These are phyloP conservation scores for Globisporangium iwayamae DNA, from an alignment of 352 stramenopile species.

Conservation along the genomic window DNA sequence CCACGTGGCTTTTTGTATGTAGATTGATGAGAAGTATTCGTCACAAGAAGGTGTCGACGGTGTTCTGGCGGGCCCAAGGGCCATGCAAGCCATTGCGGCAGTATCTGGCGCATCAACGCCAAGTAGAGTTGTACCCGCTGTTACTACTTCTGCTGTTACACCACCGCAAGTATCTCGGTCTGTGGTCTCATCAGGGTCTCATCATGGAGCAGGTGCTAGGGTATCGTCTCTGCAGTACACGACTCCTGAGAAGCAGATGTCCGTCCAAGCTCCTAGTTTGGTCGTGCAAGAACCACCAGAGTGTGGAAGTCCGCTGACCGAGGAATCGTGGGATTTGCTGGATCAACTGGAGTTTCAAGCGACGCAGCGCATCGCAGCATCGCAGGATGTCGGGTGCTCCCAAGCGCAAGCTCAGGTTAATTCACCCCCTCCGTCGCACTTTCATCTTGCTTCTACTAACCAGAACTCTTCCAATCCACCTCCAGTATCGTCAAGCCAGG, in stretches of 20 bases:
- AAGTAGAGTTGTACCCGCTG: not conserved
- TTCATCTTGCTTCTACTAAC: constrained; percentile 19
- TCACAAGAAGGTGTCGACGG: constrained; percentile 22
- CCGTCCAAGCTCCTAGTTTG: constrained; percentile 7
- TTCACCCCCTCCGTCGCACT: constrained; percentile 17
- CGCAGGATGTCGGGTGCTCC: constrained; percentile 10
- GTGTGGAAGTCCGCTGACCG: constrained; percentile 64
- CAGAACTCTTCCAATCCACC: constrained; percentile 9
- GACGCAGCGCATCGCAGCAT: constrained; percentile 31
- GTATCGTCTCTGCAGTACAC: constrained; percentile 2
- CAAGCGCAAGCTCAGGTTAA: constrained; percentile 23
- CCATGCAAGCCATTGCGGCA: not conserved
- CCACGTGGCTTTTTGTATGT: not conserved
- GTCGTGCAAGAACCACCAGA: constrained; percentile 28
- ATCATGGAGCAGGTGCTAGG: not conserved
- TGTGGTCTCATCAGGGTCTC: not conserved
- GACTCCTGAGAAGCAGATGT: not conserved
- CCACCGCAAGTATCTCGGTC: not conserved
- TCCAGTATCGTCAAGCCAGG: constrained; percentile 8
- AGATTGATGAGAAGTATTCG: constrained; percentile 60
- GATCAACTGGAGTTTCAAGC: constrained; percentile 68
- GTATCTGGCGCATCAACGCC: not conserved
- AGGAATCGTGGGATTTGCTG: constrained; percentile 72
- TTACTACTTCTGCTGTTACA: not conserved
- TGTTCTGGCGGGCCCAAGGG: not conserved